Evolutionary conservation across 1,139 yeast genomes (phyloP), one percentile per base, ranked within the genome.

Genomic region (Nakaseomyces nivariensis): DNA sequence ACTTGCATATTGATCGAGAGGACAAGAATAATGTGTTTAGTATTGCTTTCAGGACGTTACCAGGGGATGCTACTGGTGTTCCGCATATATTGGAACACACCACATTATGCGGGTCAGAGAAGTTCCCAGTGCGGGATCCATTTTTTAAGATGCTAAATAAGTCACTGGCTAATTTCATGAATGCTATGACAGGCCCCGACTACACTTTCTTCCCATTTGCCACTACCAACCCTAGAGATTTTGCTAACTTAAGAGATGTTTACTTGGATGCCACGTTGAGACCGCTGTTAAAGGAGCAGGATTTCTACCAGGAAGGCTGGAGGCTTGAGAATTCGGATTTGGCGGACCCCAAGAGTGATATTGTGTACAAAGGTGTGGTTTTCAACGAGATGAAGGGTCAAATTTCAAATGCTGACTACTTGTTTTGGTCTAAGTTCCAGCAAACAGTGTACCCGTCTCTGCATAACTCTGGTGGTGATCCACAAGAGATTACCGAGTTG

Each of bases 341-440:
- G 4, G 65, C 73, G 11, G 90, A 90, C 61, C 70, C 72, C 7
- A 54, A 60, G 0, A 74, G 86, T 17, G 85, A 87, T 1, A 65
- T 92, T 46, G 74, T 72, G 7, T 88, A 87, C 66, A 92, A 92
- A 68, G 99, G 99, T 38, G 98, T 92, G 34, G 99, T 92, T 1
- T 92, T 85, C 67, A 92, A 92, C 63, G 99, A 92, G 70, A 92
- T 92, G 99, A 92, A 94, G 67, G 99, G 99, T 5, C 97, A 92
- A 69, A 80, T 88, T 62, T 85, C 96, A 1, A 92, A 88, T 64
- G 80, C 96, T 0, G 80, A 90, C 4, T 94, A 92, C 65, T 77
- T 83, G 59, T 89, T 77, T 65, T 90, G 89, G 78, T 86, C 84
- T 58, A 79, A 82, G 56, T 92, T 82, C 70, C 89, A 86, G 64